A percentile compares a stretch with the other conserved stretches of the same genome.
These are phyloP conservation scores for Hypomontagnella monticulosa DNA, from an alignment of 495 filamentous ascomycete genomes.

Conservation along the genomic window DNA sequence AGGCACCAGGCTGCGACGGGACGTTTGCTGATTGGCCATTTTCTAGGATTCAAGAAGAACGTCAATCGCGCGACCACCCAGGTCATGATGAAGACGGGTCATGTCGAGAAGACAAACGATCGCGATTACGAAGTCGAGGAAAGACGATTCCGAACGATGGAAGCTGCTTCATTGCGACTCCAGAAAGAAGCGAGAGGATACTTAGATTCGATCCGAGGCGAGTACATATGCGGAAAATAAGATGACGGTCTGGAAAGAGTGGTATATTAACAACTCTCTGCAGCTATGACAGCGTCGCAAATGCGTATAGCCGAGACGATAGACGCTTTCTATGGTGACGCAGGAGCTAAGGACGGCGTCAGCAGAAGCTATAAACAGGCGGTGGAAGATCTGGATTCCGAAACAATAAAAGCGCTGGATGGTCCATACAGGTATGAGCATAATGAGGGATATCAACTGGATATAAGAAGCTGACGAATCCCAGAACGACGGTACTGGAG, in stretches of 20 bases:
- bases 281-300: constrained; percentile 98
- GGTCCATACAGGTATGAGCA: constrained; percentile 83
- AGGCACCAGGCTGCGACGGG: constrained; percentile 4
- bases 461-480: constrained; percentile 1
- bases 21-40: constrained; percentile 11
- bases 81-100: constrained; percentile 99
- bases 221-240: background rate
- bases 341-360: constrained; percentile 92
- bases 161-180: constrained; percentile 86
- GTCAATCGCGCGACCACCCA: constrained; percentile 98
- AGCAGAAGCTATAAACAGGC: constrained; percentile 97
- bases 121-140: constrained; percentile 99
- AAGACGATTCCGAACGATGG: constrained; percentile 95
- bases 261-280: constrained; percentile 10
- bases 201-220: constrained; percentile 90
- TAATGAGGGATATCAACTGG: background rate
- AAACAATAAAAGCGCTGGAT: constrained; percentile 97
- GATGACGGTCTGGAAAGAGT: too few species aligned
- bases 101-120: constrained; percentile 97
- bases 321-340: constrained; percentile 98
- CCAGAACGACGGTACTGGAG: constrained; percentile 88
- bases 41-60: constrained; percentile 95
- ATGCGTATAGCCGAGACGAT: constrained; percentile 99
- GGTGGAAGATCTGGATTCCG: constrained; percentile 94
- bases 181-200: constrained; percentile 99